phyloP scores from a whole-genome alignment of 805 yeast genomes.

The Candida krabiensis region DNA sequence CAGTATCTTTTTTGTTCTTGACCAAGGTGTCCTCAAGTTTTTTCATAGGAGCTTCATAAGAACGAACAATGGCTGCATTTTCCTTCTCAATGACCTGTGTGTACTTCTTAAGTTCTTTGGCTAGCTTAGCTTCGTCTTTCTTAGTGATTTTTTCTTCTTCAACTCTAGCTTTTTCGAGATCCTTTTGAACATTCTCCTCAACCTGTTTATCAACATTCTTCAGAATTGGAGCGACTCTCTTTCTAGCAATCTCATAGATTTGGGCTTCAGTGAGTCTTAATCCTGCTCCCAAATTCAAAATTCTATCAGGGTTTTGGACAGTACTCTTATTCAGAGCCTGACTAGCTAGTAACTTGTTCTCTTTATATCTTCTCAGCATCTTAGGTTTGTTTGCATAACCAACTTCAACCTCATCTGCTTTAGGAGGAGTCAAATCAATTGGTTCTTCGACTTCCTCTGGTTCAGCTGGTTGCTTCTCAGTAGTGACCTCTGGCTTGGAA shows the following conservation, averaged over 20 bases:
- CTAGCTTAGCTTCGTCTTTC: constrained; percentile 31
- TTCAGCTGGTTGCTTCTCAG: constrained; percentile 34
- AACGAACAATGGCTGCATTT: constrained; percentile 30
- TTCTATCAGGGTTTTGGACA: constrained; percentile 49
- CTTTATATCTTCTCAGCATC: constrained; percentile 47
- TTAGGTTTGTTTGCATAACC: constrained; percentile 47
- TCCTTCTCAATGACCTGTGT: constrained; percentile 42
- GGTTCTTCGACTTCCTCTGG: constrained; percentile 16
- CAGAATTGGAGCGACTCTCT: constrained; percentile 55
- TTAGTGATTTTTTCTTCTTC: constrained; percentile 37
- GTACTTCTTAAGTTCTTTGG: constrained; percentile 38
- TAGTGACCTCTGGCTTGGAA: neutral
- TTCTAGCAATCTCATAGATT: constrained; percentile 54
- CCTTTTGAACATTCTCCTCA: constrained; percentile 41
- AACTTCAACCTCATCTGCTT: constrained; percentile 39
- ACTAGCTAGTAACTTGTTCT: constrained; percentile 47
- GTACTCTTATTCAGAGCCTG: constrained; percentile 42
- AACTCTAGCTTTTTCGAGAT: constrained; percentile 37
- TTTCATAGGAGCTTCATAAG: constrained; percentile 25
- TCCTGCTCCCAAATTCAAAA: constrained; percentile 54
- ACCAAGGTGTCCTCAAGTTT: constrained; percentile 25
- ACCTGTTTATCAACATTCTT: constrained; percentile 52
- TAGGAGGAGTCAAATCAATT: constrained; percentile 27
- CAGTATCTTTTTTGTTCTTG: constrained; percentile 33
- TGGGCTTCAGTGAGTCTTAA: constrained; percentile 54